These are phyloP conservation scores for Xylariaceae sp. DNA, from an alignment of 2,329 filamentous ascomycete species.

Conservation along the genomic window DNA sequence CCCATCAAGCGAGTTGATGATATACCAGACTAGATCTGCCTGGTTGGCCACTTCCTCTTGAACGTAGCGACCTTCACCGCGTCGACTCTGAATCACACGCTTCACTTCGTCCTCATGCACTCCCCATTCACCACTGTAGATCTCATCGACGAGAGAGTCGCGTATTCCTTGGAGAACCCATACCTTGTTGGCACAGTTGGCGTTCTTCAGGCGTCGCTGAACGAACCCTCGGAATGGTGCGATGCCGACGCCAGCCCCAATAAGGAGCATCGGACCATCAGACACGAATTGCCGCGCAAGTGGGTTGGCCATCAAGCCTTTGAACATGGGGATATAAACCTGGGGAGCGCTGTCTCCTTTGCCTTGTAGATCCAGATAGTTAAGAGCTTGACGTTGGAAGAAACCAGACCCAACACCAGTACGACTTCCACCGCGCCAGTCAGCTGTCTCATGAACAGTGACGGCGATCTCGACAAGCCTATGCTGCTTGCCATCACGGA, in stretches of 20 bases:
- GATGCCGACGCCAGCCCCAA: slow-evolving; percentile 93
- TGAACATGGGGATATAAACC: slow-evolving; percentile 91
- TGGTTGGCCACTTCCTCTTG: slow-evolving; percentile 92
- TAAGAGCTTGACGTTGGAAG: slow-evolving; percentile 78
- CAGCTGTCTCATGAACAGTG: slow-evolving; percentile 79
- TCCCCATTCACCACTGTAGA: slow-evolving; percentile 95
- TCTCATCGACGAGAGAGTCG: slow-evolving; percentile 88
- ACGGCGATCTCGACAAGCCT: slow-evolving; percentile 95
- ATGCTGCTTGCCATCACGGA: slow-evolving; percentile 65
- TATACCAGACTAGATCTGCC: slow-evolving; percentile 96
- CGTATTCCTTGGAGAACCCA: slow-evolving; percentile 36
- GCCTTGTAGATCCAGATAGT: slow-evolving; percentile 65
- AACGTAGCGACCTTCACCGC: slow-evolving; percentile 82
- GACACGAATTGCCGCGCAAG: slow-evolving; percentile 86
- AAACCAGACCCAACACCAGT: slow-evolving; percentile 90
- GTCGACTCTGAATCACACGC: slow-evolving; percentile 72
- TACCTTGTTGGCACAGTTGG: slow-evolving; percentile 35
- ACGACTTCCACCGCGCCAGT: slow-evolving; percentile 70
- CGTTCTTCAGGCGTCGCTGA: slow-evolving; percentile 57
- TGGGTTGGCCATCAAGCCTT: slow-evolving; percentile 95
- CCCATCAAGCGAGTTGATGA: slow-evolving; percentile 93
- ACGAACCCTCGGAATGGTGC: slow-evolving; percentile 98
- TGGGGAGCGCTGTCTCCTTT: slow-evolving; percentile 55
- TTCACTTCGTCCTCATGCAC: slow-evolving; percentile 86
- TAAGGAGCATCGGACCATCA: slow-evolving; percentile 95